These are phyloP conservation scores for Aspergillus uvarum DNA, from an alignment of 2,329 filamentous ascomycete species.

Conservation along the genomic window DNA sequence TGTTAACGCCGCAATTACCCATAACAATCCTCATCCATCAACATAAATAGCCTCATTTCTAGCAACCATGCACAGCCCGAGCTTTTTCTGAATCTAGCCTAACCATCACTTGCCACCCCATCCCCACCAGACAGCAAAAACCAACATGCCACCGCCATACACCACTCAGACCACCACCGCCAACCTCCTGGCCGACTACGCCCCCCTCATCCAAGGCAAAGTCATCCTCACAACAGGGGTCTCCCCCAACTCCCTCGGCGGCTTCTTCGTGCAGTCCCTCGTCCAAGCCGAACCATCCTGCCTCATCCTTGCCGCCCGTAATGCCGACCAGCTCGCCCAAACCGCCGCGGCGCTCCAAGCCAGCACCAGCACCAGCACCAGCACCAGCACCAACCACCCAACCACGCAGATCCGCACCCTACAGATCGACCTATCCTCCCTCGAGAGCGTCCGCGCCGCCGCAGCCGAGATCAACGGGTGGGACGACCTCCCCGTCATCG, in stretches of 20 bases:
- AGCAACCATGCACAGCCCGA: too few species aligned
- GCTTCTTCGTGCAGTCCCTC: conserved; percentile 35
- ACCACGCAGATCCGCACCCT: conserved; percentile 26
- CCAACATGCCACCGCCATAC: background rate
- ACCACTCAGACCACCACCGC: conserved; percentile 16
- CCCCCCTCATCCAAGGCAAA: conserved; percentile 25
- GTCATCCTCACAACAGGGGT: conserved; percentile 45
- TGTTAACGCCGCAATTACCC: too few species aligned
- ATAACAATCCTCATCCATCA: too few species aligned
- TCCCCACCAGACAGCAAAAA: background rate
- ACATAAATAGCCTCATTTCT: too few species aligned
- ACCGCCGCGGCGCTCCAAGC: conserved; percentile 27
- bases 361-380: background rate
- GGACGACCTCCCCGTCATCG: conserved; percentile 31
- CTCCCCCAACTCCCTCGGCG: conserved; percentile 40
- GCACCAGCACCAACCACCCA: conserved; percentile 9
- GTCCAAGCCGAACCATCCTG: conserved; percentile 26
- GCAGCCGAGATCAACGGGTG: conserved; percentile 31
- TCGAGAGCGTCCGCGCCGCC: conserved; percentile 32
- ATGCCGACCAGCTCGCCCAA: conserved; percentile 32
- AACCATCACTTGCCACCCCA: background rate
- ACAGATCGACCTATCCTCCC: conserved; percentile 36
- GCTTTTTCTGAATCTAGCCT: background rate
- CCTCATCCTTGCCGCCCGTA: conserved; percentile 43
- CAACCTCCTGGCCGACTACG: conserved; percentile 22